Evolutionary conservation across 306 rosid species (phyloP), one percentile per base, ranked within the genome.

Genomic region (Vigna nakashimae): DNA sequence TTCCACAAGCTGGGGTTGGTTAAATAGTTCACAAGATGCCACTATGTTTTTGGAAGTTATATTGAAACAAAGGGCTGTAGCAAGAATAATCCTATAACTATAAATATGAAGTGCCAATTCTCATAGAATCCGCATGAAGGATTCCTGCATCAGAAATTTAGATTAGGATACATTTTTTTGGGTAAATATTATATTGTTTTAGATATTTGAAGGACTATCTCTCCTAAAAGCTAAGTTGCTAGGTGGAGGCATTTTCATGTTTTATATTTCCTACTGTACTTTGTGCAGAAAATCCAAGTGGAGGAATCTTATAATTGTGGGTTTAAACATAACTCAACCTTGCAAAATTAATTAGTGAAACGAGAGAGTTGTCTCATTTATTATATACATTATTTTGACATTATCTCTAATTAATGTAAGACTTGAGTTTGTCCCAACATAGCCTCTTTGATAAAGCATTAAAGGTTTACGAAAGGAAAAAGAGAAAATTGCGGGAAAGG

Each of bases 21-120:
- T 24, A 30, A 11, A 14, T 28, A 14, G 8, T 28, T 26, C 20
- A 14, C 30, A 28, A 7, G 9, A 60, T 60, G 65, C 40, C 18
- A 60, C 14, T 28, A 60, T 60, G 10, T 30, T 30, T 26, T 60
- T 57, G 18, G 7, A 60, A 63, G 49, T 34, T 63, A 34, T 36
- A 63, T 18, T 68, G 22, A 68, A 46, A 68, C 22, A 6, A 68
- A 66, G 46, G 48, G 7, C 57, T 22, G 26, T 68, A 24, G 22
- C 57, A 13, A 46, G 57, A 68, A 24, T 62, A 62, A 36, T 63
- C 69, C 8, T 63, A 13, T 63, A 16, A 63, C 69, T 36, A 63
- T 15, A 3, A 9, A 32, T 17, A 34, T 36, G 69, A 16, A 9
- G 67, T 16, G 15, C 26, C 15, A 36, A 36, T 32, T 63, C 42